Evolutionary conservation across 1,284 basidiomycete genomes (phyloP).

Genomic region (Fistulinella cinereoalba): DNA sequence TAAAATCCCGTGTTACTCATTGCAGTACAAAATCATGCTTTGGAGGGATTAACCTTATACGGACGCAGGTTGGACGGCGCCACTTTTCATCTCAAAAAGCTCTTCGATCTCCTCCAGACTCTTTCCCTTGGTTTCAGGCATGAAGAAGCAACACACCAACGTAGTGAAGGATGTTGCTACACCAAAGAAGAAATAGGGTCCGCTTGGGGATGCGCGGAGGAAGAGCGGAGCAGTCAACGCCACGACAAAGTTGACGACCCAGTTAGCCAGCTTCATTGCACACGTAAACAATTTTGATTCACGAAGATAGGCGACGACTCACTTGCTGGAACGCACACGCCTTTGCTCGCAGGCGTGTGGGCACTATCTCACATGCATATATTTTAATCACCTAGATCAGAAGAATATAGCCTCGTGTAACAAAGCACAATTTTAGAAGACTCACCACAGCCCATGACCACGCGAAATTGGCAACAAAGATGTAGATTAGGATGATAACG

Average conservation of each 20-base stretch:
- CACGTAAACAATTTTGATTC: slow-evolving; percentile 22
- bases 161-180: slow-evolving; percentile 38
- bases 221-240: slow-evolving; percentile 48
- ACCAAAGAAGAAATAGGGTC: slow-evolving; percentile 51
- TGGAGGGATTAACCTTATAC: slow-evolving; percentile 3
- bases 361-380: slow-evolving; percentile 33
- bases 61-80: background rate
- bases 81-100: slow-evolving; percentile 33
- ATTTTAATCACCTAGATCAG: slow-evolving; percentile 29
- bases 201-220: slow-evolving; percentile 42
- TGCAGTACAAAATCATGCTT: too few species aligned
- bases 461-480: slow-evolving; percentile 38
- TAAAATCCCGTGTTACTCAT: too few species aligned
- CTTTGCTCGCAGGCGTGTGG: slow-evolving; percentile 33
- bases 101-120: slow-evolving; percentile 43
- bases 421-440: background rate
- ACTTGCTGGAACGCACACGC: slow-evolving; percentile 39
- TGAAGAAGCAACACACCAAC: slow-evolving; percentile 39
- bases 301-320: slow-evolving; percentile 36
- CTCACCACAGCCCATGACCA: slow-evolving; percentile 34
- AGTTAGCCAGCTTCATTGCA: slow-evolving; percentile 19
- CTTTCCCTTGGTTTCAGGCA: slow-evolving; percentile 47
- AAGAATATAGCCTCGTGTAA: background rate
- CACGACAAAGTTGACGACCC: slow-evolving; percentile 43
- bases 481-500: slow-evolving; percentile 48